Conservation (phyloP, 108 stramenopile genomes). For the Pseudonitzschia delicatissima region DNA sequence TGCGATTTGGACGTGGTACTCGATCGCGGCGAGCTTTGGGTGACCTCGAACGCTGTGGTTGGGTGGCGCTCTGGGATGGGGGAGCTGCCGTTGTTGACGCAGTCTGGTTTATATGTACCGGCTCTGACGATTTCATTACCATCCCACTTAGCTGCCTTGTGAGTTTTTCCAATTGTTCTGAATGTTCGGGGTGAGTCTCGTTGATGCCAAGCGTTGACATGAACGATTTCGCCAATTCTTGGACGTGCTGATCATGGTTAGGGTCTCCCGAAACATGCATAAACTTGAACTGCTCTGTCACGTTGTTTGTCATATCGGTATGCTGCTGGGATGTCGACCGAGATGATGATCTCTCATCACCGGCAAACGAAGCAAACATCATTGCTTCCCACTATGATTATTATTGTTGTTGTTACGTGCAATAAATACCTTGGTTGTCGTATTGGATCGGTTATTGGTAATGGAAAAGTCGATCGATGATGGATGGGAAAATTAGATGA, state of each 20-base stretch:
- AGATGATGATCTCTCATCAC: too few species aligned
- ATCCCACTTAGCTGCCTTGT: background rate
- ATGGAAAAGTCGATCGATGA: too few species aligned
- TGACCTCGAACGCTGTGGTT: background rate
- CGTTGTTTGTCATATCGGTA: background rate
- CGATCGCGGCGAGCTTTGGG: background rate
- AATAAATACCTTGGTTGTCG: too few species aligned
- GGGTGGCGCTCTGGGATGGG: background rate
- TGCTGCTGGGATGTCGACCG: background rate
- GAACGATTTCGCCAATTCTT: background rate
- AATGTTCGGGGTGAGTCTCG: background rate
- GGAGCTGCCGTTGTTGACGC: background rate
- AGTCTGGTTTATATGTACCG: background rate
- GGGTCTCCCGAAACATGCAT: conserved; percentile 3
- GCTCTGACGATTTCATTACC: background rate
- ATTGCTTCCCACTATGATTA: too few species aligned
- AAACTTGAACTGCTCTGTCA: background rate
- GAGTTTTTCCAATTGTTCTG: background rate
- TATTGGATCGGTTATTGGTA: too few species aligned
- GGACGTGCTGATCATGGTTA: background rate
- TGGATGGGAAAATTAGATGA: too few species aligned
- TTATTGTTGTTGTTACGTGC: too few species aligned
- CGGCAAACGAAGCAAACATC: too few species aligned
- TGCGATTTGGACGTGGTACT: background rate
- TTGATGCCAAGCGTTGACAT: conserved; percentile 7